These are phyloP conservation scores for Breynia disticha DNA, from an alignment of 441 rosid species.

Conservation along the genomic window DNA sequence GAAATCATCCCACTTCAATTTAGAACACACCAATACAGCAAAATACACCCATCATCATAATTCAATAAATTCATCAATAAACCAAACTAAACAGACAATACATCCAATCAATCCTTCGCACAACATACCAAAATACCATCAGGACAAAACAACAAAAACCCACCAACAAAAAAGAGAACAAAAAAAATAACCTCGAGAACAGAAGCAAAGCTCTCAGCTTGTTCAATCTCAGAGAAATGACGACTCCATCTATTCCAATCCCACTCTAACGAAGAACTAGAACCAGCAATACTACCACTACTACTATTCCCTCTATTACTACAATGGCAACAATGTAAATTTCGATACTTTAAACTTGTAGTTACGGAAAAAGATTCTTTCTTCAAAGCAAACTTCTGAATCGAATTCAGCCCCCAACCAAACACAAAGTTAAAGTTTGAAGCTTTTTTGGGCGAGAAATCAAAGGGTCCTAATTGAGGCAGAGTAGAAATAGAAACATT, in stretches of 20 bases:
- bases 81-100: background rate
- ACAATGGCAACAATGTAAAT: conserved; percentile 32
- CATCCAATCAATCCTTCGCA: background rate
- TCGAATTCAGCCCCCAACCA: conserved; percentile 16
- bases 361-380: conserved; percentile 10
- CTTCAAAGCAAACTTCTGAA: background rate
- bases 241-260: conserved; percentile 90
- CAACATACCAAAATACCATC: background rate
- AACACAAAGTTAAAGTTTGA: conserved; percentile 29
- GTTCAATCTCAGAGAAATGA: conserved; percentile 71
- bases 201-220: conserved; percentile 66
- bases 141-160: background rate
- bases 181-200: conserved; percentile 48
- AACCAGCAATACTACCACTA: conserved; percentile 2
- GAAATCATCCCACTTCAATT: background rate
- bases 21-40: no score
- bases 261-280: conserved; percentile 39
- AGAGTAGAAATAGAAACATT: no score
- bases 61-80: background rate
- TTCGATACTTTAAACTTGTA: conserved; percentile 20
- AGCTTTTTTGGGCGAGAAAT: no score
- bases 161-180: conserved; percentile 3
- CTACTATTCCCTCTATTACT: conserved; percentile 9
- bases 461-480: no score
- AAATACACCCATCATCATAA: background rate